Percentiles rank a stretch among this genome's conserved stretches.
phyloP scores from a whole-genome alignment of 108 stramenopile genomes.

The Fistulifera solaris region DNA sequence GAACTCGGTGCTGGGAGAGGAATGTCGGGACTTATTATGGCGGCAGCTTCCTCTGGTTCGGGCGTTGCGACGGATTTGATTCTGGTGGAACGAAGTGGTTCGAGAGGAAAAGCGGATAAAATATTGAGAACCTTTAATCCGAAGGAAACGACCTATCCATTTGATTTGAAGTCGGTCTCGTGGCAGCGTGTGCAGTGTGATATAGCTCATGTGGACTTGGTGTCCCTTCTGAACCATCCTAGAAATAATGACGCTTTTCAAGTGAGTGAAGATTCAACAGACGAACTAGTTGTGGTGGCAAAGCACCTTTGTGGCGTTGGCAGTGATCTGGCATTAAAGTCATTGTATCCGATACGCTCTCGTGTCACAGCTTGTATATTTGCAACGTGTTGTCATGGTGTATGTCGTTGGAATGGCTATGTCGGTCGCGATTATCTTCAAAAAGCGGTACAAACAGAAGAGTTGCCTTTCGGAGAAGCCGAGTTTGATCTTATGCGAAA shows the following conservation, averaged over 20 bases:
- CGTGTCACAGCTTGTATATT: constrained; percentile 53
- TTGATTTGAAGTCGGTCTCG: constrained; percentile 30
- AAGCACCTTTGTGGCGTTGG: constrained; percentile 13
- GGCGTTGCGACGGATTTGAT: constrained; percentile 26
- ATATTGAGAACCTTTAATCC: constrained; percentile 31
- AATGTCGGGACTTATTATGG: constrained; percentile 62
- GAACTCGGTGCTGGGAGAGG: constrained; percentile 86
- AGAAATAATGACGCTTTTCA: neutral
- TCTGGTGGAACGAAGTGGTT: constrained; percentile 67
- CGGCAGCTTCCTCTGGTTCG: constrained; percentile 35
- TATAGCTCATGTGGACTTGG: constrained; percentile 61
- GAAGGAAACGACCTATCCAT: constrained; percentile 14
- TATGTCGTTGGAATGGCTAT: constrained; percentile 70
- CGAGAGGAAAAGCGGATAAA: constrained; percentile 76
- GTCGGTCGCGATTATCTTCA: constrained; percentile 63
- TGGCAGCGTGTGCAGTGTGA: constrained; percentile 65
- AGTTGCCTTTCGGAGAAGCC: constrained; percentile 34
- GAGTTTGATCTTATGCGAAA: constrained; percentile 66
- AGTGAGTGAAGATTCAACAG: constrained; percentile 6
- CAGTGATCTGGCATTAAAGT: constrained; percentile 72
- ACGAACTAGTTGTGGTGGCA: constrained; percentile 2
- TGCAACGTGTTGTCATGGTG: constrained; percentile 84
- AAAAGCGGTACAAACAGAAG: constrained; percentile 9
- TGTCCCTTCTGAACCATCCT: constrained; percentile 8
- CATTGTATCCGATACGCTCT: constrained; percentile 30